Evolutionary conservation across 306 rosid genomes (phyloP).

Genomic region (Trifolium repens): DNA sequence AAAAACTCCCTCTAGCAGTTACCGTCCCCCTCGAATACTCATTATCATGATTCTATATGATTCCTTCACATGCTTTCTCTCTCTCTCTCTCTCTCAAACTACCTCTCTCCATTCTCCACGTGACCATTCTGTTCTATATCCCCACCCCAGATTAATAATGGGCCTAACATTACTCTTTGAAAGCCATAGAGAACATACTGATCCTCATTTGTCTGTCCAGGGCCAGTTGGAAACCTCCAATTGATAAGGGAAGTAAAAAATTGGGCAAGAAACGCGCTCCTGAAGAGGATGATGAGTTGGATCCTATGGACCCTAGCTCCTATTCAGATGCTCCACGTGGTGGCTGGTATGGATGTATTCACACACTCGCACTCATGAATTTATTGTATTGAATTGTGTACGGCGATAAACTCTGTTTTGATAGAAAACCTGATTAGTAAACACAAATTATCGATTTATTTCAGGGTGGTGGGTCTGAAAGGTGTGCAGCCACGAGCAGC

Average conservation of each 20-base stretch:
- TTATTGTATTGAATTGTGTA: conserved; percentile 22
- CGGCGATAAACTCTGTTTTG: conserved; percentile 2
- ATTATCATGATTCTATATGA: too few relatives aligned
- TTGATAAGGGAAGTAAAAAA: conserved; percentile 67
- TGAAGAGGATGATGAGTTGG: conserved; percentile 89
- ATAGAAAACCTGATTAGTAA: conserved; percentile 23
- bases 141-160: background rate
- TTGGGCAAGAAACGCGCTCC: conserved; percentile 70
- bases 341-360: conserved; percentile 70
- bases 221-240: conserved; percentile 80
- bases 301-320: conserved; percentile 98
- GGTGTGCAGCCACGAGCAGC: conserved; percentile 99
- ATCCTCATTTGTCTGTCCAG: conserved; percentile 50
- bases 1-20: too few relatives aligned
- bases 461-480: conserved; percentile 96
- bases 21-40: too few relatives aligned
- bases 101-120: too few relatives aligned
- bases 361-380: background rate
- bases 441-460: conserved; percentile 38
- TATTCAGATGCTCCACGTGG: conserved; percentile 99
- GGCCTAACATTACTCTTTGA: background rate
- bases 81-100: background rate
- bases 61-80: too few relatives aligned
- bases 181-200: conserved; percentile 31
- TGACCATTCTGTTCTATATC: background rate